phyloP scores from a whole-genome alignment of 2,329 filamentous ascomycete genomes.

The Trichoderma harzianum region DNA sequence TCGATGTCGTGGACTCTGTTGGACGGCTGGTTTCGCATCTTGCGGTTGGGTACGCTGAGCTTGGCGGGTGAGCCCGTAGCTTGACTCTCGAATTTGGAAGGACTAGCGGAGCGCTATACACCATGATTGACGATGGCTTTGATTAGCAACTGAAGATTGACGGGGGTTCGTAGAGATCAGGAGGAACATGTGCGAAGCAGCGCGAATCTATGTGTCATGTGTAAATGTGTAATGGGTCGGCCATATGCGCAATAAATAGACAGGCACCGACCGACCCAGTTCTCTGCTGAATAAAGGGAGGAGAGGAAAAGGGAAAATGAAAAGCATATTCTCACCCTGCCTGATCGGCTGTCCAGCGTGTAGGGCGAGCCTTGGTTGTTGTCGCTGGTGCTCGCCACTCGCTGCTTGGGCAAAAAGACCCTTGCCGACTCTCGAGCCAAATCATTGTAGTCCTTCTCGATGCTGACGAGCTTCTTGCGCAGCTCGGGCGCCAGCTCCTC shows the following conservation, averaged over 20 bases:
- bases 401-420: slow-evolving; percentile 81
- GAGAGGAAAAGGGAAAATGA: not conserved
- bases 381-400: slow-evolving; percentile 72
- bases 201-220: not conserved
- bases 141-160: not conserved
- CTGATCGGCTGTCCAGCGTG: slow-evolving; percentile 49
- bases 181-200: not conserved
- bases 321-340: slow-evolving; percentile 44
- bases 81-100: slow-evolving; percentile 78
- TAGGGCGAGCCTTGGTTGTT: slow-evolving; percentile 49
- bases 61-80: slow-evolving; percentile 86
- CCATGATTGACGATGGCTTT: not conserved
- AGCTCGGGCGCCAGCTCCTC: slow-evolving; percentile 79
- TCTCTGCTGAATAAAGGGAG: not conserved
- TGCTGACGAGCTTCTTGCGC: slow-evolving; percentile 74
- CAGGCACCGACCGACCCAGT: not conserved
- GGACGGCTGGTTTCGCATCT: slow-evolving; percentile 83
- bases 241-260: not conserved
- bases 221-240: not conserved
- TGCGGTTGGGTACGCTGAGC: slow-evolving; percentile 79
- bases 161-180: not conserved
- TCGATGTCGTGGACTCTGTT: slow-evolving; percentile 93
- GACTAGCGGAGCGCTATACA: slow-evolving; percentile 63
- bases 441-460: slow-evolving; percentile 94
- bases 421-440: slow-evolving; percentile 85